Percentiles rank a stretch among this genome's conserved stretches.
These are phyloP conservation scores for Endogone sp. DNA, from an alignment of 192 early-diverging fungal species.

Conservation along the genomic window DNA sequence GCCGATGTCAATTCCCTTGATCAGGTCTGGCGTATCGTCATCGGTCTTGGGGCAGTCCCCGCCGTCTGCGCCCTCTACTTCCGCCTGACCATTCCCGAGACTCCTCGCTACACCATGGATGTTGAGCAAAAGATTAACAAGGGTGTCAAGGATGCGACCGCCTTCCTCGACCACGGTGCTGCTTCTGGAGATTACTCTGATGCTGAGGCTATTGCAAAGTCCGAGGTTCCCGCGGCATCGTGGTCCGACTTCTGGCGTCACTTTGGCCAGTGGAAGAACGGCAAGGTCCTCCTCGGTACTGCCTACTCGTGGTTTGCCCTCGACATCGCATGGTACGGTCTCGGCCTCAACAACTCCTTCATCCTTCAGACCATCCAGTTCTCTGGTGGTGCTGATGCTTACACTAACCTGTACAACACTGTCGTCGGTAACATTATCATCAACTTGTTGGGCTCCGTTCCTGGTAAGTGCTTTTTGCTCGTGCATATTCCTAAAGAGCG, in stretches of 20 bases:
- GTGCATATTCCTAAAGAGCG: too few species aligned
- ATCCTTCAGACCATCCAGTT: slow-evolving; percentile 72
- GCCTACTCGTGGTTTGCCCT: slow-evolving; percentile 73
- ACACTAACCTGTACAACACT: slow-evolving; percentile 38
- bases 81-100: slow-evolving; percentile 90
- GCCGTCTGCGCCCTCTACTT: slow-evolving; percentile 84
- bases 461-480: too few species aligned
- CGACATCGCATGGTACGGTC: slow-evolving; percentile 80
- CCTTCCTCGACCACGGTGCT: slow-evolving; percentile 32
- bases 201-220: slow-evolving; percentile 19
- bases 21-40: slow-evolving; percentile 88
- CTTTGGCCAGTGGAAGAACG: slow-evolving; percentile 79
- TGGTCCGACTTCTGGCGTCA: slow-evolving; percentile 57
- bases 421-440: slow-evolving; percentile 91
- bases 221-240: slow-evolving; percentile 27
- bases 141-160: slow-evolving; percentile 44
- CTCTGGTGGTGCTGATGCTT: slow-evolving; percentile 29
- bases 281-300: slow-evolving; percentile 75
- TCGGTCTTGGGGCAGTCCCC: slow-evolving; percentile 84
- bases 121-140: slow-evolving; percentile 70
- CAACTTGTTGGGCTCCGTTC: slow-evolving; percentile 78
- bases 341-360: slow-evolving; percentile 77
- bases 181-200: slow-evolving; percentile 42
- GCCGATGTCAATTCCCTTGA: slow-evolving; percentile 55
- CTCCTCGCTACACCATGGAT: slow-evolving; percentile 79